Conservation (phyloP, 208 protist genomes). For the Leishmania gerbilli region DNA sequence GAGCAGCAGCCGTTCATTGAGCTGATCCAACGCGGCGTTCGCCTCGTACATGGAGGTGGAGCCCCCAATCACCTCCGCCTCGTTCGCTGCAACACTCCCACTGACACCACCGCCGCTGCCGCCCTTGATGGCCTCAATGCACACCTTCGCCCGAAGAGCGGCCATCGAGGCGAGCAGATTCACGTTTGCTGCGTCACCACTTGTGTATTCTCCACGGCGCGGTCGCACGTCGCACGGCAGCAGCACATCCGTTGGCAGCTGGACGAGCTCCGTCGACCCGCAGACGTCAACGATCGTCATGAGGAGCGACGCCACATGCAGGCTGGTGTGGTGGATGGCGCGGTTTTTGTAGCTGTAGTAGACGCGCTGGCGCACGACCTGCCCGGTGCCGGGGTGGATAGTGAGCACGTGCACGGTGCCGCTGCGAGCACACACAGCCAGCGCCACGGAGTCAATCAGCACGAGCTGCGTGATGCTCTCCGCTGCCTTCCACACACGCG, state of each 20-base stretch:
- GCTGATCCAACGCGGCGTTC: constrained; percentile 26
- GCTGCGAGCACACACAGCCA: constrained; percentile 32
- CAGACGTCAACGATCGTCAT: constrained; percentile 62
- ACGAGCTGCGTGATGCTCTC: constrained; percentile 26
- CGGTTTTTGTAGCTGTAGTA: constrained; percentile 44
- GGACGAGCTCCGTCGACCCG: constrained; percentile 64
- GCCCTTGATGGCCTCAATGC: constrained; percentile 26
- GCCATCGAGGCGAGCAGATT: constrained; percentile 32
- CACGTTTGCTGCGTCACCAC: constrained; percentile 3
- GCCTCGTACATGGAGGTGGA: constrained; percentile 20
- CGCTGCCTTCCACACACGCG: constrained; percentile 26
- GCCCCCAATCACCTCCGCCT: too few relatives aligned
- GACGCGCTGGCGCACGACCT: constrained; percentile 26
- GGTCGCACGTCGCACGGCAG: constrained; percentile 6
- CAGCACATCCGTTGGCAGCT: constrained; percentile 35
- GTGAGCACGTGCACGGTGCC: constrained; percentile 49
- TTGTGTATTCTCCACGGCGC: constrained; percentile 4
- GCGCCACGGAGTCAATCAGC: constrained; percentile 28
- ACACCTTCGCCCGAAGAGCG: constrained; percentile 26
- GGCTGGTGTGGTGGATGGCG: constrained; percentile 40
- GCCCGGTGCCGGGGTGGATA: constrained; percentile 20
- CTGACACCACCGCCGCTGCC: background rate
- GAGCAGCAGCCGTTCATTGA: constrained; percentile 46
- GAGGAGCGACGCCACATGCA: constrained; percentile 42
- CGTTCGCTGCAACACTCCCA: background rate